Base-by-base conservation (phyloP, 192 early-diverging fungal genomes). In the Paraglomus brasilianum region DNA sequence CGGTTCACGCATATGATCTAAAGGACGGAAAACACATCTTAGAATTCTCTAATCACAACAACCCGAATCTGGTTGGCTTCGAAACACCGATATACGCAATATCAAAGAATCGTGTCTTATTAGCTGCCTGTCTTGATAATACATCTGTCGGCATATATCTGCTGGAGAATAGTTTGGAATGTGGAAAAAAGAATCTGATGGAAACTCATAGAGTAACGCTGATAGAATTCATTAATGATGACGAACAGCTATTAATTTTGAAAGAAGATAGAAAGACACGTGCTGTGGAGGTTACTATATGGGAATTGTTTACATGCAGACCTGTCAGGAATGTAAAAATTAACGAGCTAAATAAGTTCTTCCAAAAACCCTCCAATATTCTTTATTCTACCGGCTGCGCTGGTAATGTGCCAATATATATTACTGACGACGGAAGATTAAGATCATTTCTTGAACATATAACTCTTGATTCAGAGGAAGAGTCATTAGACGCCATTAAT, bases 181-280 rank as follows among this genome's bases (percentile, higher is more conserved):
- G 46, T 49, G 8, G 13, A 24, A 64, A 43, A 36, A 10, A 36
- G 39, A 36, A 8, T 19, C 49, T 64, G 46, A 24, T 39, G 5
- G 13, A 45, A 17, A 24, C 49, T 30, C 21, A 64, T n/a, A 49
- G 24, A 49, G 49, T 64, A 9, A 17, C 39, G 8, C 39, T 36
- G 1, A 14, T 64, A 15, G 62, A 64, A 49, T 64, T 64, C 39
- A 64, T 64, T 48, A 46, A 64, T 38, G 44, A 64, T 22, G 62
- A 64, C 38, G 62, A 64, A 64, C 19, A 19, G 15, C 40, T 64
- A 48, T 38, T 64, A 17, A 48, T 64, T 14, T 1, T 64, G n/a
- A 47, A 21, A 39, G 13, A 48, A 64, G 62, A 64, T 38, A 47
- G 40, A 14, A 30, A 48, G 6, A 48, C 15, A 49, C 41, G 8